A percentile compares a stretch with the other conserved stretches of the same genome.
Evolutionary conservation across 306 rosid species (phyloP).

Genomic region (Trichosanthes cucumerina): DNA sequence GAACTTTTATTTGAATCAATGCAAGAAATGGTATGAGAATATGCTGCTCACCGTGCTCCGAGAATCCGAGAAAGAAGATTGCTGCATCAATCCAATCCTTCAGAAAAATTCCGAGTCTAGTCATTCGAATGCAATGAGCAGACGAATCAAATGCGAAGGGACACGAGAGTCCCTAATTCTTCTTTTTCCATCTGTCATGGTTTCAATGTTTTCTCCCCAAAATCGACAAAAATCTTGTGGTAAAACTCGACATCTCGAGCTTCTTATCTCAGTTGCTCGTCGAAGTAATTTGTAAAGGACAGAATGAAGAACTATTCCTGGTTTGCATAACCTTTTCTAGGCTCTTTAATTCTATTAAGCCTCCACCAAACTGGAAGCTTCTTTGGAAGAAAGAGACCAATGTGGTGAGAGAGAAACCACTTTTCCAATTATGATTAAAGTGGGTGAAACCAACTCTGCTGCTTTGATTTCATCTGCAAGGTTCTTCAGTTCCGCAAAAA

Average conservation of each 20-base stretch:
- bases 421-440: slow-evolving; percentile 76
- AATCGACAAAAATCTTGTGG: neutral
- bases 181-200: neutral
- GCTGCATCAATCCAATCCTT: neutral
- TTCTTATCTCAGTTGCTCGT: neutral
- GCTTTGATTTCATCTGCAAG: slow-evolving; percentile 51
- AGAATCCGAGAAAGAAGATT: neutral
- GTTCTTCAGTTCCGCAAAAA: slow-evolving; percentile 69
- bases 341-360: slow-evolving; percentile 14
- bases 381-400: slow-evolving; percentile 48
- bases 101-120: neutral
- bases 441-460: slow-evolving; percentile 61
- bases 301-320: neutral
- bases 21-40: neutral
- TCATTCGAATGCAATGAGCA: neutral
- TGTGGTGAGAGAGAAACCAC: slow-evolving; percentile 80
- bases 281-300: neutral
- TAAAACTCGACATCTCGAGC: neutral
- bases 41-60: neutral
- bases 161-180: too few relatives aligned
- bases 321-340: neutral
- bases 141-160: neutral
- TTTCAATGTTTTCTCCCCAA: neutral
- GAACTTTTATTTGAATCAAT: neutral
- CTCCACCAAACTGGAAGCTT: slow-evolving; percentile 40